These are phyloP conservation scores for Aspergillus nidulans DNA, from an alignment of 495 filamentous ascomycete species.

Conservation along the genomic window DNA sequence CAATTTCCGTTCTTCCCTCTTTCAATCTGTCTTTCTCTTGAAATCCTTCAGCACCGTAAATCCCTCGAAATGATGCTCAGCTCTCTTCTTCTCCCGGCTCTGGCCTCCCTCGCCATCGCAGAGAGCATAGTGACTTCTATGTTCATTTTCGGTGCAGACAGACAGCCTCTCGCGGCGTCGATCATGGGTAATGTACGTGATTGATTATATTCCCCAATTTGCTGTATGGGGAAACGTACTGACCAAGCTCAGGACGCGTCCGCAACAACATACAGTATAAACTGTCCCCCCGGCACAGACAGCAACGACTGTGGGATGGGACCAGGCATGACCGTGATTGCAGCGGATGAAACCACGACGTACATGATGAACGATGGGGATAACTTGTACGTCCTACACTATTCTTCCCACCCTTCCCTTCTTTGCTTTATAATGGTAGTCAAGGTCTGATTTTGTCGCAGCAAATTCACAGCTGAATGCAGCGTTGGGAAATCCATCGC, in stretches of 20 bases:
- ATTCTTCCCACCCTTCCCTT: neutral
- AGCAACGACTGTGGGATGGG: slow-evolving; percentile 31
- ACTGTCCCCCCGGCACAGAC: slow-evolving; percentile 33
- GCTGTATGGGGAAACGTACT: too few species aligned
- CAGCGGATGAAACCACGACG: slow-evolving; percentile 23
- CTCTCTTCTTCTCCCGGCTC: slow-evolving; percentile 11
- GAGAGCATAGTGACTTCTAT: slow-evolving; percentile 29
- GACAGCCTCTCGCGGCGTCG: slow-evolving; percentile 34
- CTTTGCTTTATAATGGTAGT: neutral
- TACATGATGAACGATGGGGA: slow-evolving; percentile 16
- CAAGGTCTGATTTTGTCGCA: slow-evolving; percentile 5
- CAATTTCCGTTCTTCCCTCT: neutral
- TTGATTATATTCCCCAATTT: neutral
- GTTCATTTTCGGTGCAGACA: slow-evolving; percentile 32
- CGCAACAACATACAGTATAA: slow-evolving; percentile 38
- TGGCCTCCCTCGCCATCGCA: slow-evolving; percentile 27
- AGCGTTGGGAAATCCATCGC: slow-evolving; percentile 32
- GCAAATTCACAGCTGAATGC: slow-evolving; percentile 28
- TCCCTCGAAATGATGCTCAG: neutral
- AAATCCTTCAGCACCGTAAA: neutral
- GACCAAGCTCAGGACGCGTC: slow-evolving; percentile 20
- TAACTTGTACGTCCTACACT: slow-evolving; percentile 12
- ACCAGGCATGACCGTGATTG: slow-evolving; percentile 26
- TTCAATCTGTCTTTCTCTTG: neutral
- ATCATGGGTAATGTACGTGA: slow-evolving; percentile 32